Evolutionary conservation across 306 rosid species (phyloP), one percentile per base, ranked within the genome.

Genomic region (Morella rubra): DNA sequence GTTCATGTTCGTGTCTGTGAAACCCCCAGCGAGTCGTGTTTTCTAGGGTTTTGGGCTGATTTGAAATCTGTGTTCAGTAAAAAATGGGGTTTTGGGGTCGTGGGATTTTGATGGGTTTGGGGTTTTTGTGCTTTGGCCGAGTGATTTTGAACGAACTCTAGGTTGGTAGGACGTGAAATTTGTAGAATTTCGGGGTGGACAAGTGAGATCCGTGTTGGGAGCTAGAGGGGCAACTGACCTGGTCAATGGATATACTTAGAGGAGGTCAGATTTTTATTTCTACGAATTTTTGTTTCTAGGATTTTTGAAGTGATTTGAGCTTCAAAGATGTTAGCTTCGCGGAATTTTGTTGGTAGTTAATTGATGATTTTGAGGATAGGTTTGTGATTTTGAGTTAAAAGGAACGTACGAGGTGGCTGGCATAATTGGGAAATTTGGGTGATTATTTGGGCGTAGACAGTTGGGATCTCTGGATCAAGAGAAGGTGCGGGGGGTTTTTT

Each of bases 141-240:
- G 62, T 72, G 76, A 68, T 81, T 84, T 76, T 73, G 73, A 72
- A 80, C 67, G 77, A 69, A 64, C 41, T 14, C 61, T 56, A 67
- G 5, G 6, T 19, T 6, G 61, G 69, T 47, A 71, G 50, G 46
- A 46, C 52, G 77, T 78, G 18, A 77, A 66, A 54, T 72, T 76
- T 52, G 45, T 56, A 74, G 85, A 58, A 22, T 82, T 84, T 69
- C 49, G 71, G 71, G 72, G 81, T 59, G 54, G 69, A 85, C 81
- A 73, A 78, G 74, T 73, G 81, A 90, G 96, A 90, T 89, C 93
- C 86, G 86, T 78, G 75, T 20, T 72, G 62, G 67, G 76, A 68
- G 71, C 79, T 82, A 67, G 69, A 77, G 65, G 77, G 50, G 40
- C 37, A 0, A 32, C 37, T 32, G 37, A 83, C 40, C 44, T 55